Conservation (phyloP, 1,139 yeast species). For the Taphrina confusa region DNA sequence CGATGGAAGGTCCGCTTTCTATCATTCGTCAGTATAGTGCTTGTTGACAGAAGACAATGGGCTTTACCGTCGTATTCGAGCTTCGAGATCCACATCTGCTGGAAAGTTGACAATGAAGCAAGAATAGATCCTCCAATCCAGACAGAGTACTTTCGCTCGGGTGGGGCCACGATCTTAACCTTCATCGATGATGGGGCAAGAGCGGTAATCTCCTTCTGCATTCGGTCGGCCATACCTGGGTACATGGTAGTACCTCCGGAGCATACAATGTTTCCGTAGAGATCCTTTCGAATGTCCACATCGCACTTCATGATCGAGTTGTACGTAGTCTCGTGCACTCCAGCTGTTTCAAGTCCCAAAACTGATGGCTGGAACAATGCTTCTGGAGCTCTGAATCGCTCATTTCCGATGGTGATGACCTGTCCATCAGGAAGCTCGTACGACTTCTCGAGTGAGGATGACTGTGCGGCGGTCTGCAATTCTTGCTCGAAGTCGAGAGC, state of each 20-base stretch:
- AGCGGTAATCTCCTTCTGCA: conserved; percentile 63
- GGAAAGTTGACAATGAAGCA: conserved; percentile 84
- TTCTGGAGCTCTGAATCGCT: conserved; percentile 99
- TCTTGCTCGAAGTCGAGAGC: conserved; percentile 96
- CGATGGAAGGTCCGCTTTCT: conserved; percentile 99
- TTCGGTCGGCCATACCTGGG: conserved; percentile 69
- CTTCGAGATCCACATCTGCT: conserved; percentile 99
- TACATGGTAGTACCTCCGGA: conserved; percentile 65
- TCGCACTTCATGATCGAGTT: conserved; percentile 99
- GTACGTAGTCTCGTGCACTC: conserved; percentile 99
- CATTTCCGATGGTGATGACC: conserved; percentile 99
- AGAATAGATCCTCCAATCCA: conserved; percentile 95
- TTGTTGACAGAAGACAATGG: neutral
- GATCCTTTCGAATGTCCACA: conserved; percentile 97
- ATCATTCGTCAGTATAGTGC: conserved; percentile 57
- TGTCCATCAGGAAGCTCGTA: conserved; percentile 99
- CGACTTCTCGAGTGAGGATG: conserved; percentile 96
- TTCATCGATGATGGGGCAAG: conserved; percentile 58
- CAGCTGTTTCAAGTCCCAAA: conserved; percentile 96
- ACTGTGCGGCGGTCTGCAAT: conserved; percentile 98
- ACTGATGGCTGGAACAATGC: conserved; percentile 99
- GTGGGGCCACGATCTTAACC: conserved; percentile 83
- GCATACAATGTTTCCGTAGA: conserved; percentile 96
- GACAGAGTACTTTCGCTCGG: conserved; percentile 79
- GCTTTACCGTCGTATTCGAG: conserved; percentile 59